Percentiles rank a stretch among this genome's conserved stretches.
phyloP scores from a whole-genome alignment of 352 stramenopile species.

The Phytophthora syringae region DNA sequence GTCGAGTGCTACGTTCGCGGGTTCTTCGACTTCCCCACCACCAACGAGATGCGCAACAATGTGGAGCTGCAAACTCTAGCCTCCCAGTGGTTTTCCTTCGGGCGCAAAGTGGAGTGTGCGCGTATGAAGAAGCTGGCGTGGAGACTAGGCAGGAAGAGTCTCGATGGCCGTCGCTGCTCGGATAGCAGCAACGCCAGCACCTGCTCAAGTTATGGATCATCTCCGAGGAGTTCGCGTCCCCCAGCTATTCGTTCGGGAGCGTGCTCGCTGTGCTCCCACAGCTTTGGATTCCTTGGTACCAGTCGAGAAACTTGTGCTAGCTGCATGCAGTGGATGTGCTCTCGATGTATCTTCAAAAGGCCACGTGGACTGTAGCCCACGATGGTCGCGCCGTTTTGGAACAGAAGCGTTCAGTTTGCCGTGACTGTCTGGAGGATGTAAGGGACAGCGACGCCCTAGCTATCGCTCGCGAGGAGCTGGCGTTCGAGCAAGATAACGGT shows the following conservation, averaged over 20 bases:
- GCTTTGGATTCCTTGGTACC: constrained; percentile 30
- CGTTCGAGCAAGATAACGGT: neutral
- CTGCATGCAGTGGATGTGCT: constrained; percentile 29
- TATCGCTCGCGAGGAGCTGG: constrained; percentile 33
- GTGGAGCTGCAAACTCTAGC: constrained; percentile 32
- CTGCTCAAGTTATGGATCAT: constrained; percentile 11
- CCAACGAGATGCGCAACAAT: constrained; percentile 36
- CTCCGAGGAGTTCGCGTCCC: neutral
- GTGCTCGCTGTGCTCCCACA: constrained; percentile 26
- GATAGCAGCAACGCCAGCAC: constrained; percentile 10
- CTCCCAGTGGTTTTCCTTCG: constrained; percentile 35
- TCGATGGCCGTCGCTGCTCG: constrained; percentile 13
- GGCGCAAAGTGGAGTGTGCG: constrained; percentile 33
- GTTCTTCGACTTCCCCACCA: constrained; percentile 46
- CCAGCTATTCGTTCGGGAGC: constrained; percentile 1
- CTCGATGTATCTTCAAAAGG: constrained; percentile 30
- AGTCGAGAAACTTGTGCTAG: constrained; percentile 24
- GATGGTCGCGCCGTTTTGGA: constrained; percentile 30
- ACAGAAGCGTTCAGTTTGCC: constrained; percentile 34
- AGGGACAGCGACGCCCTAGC: constrained; percentile 22
- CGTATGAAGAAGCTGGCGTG: constrained; percentile 56
- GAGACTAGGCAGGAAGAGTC: constrained; percentile 29
- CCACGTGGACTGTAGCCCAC: constrained; percentile 22
- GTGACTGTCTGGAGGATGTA: constrained; percentile 20
- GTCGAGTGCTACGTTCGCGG: constrained; percentile 49